Evolutionary conservation across 2,329 filamentous ascomycete genomes (phyloP), one percentile per base, ranked within the genome.

Genomic region (Berkeleyomyces basicola): DNA sequence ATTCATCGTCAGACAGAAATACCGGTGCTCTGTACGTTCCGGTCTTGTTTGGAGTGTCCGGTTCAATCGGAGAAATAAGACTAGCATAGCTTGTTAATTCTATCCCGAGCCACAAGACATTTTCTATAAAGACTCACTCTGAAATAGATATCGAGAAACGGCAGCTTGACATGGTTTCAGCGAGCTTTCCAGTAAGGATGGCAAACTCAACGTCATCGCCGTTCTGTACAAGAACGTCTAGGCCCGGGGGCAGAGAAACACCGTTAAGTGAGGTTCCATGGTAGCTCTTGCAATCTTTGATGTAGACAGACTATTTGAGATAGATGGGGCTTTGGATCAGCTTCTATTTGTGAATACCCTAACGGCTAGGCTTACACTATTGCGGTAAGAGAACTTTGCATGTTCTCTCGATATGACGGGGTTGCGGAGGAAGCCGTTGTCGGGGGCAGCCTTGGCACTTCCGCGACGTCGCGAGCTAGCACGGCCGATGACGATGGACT

Each of bases 201-300:
- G 59, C 61, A 46, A 63, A 61, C 3, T 59, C 59, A 31, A 65
- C 49, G 3, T 53, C 31, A 49, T 65, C 63, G 14, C 44, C 60
- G 10, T 55, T 47, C 7, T 62, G 44, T 5, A 64, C 42, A 4
- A 55, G 53, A 47, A 64, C 49, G 7, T 57, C 58, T 31, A 64
- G 39, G 3, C 47, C 49, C 3, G 61, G 44, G 4, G 53, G 43
- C 0, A 64, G 42, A 9, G 58, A 42, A 33, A 31, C 61, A 7
- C 58, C 60, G 16, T 65, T 64, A 7, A 65, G 53, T 31, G 61
- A 42, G 6, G 64, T 65, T 37, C 64, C 64, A n/a, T 65, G 64
- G 33, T 59, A 64, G 14, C 62, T 64, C 31, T 46, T 47, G 62
- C 53, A 43, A 37, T 65, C 64, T 16, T 40, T 63, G 9, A 65